Conservation (phyloP, 208 protist species). For the Borovskyia barvae region DNA sequence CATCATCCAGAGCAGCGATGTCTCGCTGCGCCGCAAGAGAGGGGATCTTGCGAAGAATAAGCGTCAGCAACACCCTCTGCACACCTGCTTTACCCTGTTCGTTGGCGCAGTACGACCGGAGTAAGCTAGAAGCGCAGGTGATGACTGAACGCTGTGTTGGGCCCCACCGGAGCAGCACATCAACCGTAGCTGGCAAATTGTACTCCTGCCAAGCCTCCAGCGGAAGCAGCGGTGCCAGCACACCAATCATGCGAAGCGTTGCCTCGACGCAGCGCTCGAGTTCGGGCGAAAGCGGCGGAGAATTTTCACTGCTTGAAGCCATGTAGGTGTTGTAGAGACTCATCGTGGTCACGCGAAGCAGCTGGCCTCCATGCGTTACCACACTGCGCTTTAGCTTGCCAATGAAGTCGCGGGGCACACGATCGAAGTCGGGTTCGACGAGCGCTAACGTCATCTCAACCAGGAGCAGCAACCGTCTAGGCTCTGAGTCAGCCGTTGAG, state of each 20-base stretch:
- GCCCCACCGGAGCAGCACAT: slow-evolving; percentile 53
- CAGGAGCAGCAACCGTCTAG: slow-evolving; percentile 47
- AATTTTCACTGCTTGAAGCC: slow-evolving; percentile 34
- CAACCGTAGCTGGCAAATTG: slow-evolving; percentile 46
- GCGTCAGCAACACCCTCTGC: slow-evolving; percentile 26
- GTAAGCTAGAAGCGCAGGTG: slow-evolving; percentile 27
- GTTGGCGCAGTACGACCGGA: slow-evolving; percentile 27
- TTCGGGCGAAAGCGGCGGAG: slow-evolving; percentile 17
- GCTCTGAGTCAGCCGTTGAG: slow-evolving; percentile 13
- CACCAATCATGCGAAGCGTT: slow-evolving; percentile 31
- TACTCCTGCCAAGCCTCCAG: slow-evolving; percentile 49
- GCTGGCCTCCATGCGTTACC: slow-evolving; percentile 7
- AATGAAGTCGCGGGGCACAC: slow-evolving; percentile 48
- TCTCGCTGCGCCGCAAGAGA: slow-evolving; percentile 23
- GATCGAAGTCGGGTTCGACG: slow-evolving; percentile 51
- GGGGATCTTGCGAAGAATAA: slow-evolving; percentile 23
- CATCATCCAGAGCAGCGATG: slow-evolving; percentile 37
- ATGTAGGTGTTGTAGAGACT: slow-evolving; percentile 62
- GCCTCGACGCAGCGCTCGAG: slow-evolving; percentile 32
- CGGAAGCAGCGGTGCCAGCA: slow-evolving; percentile 31
- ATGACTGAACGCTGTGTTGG: slow-evolving; percentile 44
- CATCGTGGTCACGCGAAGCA: slow-evolving; percentile 42
- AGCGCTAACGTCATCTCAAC: slow-evolving; percentile 31
- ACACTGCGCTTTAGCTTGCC: slow-evolving; percentile 30
- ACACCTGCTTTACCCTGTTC: slow-evolving; percentile 19